A percentile compares a stretch with the other conserved stretches of the same genome.
phyloP scores from a whole-genome alignment of 148 eudicot genomes.

The Arbutus unedo region DNA sequence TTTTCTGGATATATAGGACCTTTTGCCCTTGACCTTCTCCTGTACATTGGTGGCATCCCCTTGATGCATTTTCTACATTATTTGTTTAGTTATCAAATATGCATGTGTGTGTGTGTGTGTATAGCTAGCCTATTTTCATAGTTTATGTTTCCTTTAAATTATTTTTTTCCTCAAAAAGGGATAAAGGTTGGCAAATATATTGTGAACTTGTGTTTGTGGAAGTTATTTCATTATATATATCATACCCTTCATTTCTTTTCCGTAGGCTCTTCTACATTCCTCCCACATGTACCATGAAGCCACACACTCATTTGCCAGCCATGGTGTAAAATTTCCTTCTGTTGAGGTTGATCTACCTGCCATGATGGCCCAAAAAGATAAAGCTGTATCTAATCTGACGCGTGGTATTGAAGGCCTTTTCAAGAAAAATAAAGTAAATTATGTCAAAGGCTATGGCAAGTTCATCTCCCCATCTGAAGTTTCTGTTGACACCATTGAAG shows the following conservation, averaged over 20 bases:
- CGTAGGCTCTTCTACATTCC: conserved; percentile 86
- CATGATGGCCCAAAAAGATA: conserved; percentile 91
- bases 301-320: conserved; percentile 67
- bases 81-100: too few relatives aligned
- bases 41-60: too few relatives aligned
- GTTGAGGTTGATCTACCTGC: conserved; percentile 82
- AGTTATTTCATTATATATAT: not conserved
- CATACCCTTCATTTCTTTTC: not conserved
- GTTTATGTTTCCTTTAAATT: not conserved
- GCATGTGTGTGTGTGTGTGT: too few relatives aligned
- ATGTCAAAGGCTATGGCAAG: conserved; percentile 89
- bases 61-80: too few relatives aligned
- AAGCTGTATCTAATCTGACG: conserved; percentile 68
- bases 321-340: conserved; percentile 58
- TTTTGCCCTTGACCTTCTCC: too few relatives aligned
- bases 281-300: conserved; percentile 99
- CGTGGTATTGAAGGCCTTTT: conserved; percentile 82
- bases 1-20: not conserved
- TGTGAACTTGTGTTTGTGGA: not conserved
- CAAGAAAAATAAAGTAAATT: conserved; percentile 93
- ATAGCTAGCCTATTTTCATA: not conserved
- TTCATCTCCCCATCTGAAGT: conserved; percentile 77
- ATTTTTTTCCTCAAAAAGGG: not conserved
- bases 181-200: not conserved
- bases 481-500: conserved; percentile 72